A percentile compares a stretch with the other conserved stretches of the same genome.
Evolutionary conservation across 2,329 filamentous ascomycete species (phyloP).

Genomic region (Fusarium caatingaense): DNA sequence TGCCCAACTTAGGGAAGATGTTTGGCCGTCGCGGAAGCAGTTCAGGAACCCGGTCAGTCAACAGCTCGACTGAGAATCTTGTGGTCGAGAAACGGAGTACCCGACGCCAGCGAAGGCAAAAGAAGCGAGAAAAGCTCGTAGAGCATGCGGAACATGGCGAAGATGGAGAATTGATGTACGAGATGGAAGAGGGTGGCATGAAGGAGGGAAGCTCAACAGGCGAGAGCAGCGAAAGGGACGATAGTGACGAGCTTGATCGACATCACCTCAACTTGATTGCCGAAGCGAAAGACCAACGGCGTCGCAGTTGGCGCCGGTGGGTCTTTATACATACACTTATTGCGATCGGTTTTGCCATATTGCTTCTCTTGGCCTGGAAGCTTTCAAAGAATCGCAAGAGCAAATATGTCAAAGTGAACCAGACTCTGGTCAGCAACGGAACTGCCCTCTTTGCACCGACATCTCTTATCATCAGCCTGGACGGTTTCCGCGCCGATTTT

Average conservation of each 20-base stretch:
- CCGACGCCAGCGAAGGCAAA: slow-evolving; percentile 62
- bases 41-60: slow-evolving; percentile 51
- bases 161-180: slow-evolving; percentile 83
- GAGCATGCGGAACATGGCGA: slow-evolving; percentile 70
- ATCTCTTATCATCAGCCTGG: slow-evolving; percentile 91
- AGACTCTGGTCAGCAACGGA: slow-evolving; percentile 75
- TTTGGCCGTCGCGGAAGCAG: slow-evolving; percentile 54
- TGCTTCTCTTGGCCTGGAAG: slow-evolving; percentile 69
- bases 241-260: slow-evolving; percentile 69
- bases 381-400: slow-evolving; percentile 61
- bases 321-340: slow-evolving; percentile 64
- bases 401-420: slow-evolving; percentile 41
- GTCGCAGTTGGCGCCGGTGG: slow-evolving; percentile 66
- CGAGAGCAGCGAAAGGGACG: slow-evolving; percentile 70
- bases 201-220: slow-evolving; percentile 74
- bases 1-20: slow-evolving; percentile 63
- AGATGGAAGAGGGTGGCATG: slow-evolving; percentile 86
- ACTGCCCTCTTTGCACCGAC: slow-evolving; percentile 91
- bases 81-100: slow-evolving; percentile 61
- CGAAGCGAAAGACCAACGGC: slow-evolving; percentile 60
- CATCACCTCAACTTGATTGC: slow-evolving; percentile 61
- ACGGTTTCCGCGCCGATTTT: slow-evolving; percentile 96
- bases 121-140: slow-evolving; percentile 65
- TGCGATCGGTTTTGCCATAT: slow-evolving; percentile 64
- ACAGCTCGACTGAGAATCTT: slow-evolving; percentile 62